Evolutionary conservation across 495 filamentous ascomycete species (phyloP), one percentile per base, ranked within the genome.

Genomic region (Aspergillus indologenus): DNA sequence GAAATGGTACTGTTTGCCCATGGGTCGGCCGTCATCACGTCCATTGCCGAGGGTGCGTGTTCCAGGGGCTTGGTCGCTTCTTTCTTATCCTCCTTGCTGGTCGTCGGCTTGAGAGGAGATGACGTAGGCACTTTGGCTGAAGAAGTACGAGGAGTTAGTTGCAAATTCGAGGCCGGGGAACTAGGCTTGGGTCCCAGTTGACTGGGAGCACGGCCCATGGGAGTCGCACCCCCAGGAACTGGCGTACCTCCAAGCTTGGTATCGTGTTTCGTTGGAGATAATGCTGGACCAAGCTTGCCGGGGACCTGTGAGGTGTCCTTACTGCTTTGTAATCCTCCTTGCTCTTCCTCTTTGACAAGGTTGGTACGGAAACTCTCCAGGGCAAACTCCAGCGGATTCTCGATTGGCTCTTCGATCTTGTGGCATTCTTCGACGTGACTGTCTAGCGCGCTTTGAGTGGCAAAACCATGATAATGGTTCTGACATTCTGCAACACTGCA

Each of bases 351-450:
- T 31, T 76, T 68, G 20, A 69, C 60, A 8, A 81, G 66, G 18
- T 66, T 68, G 8, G 68, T 68, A 9, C 68, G 65, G 56, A 83
- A 65, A 50, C 74, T 75, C 22, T 82, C 77, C 7, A 81, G 59
- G 8, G 72, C 75, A 59, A 71, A 84, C 23, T 75, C 68, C 29
- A 82, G 58, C 20, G 76, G 72, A 67, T 84, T 71, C 12, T 73
- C 75, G 24, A 82, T 79, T 0, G 65, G 55, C 53, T 81, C 74
- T 54, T 79, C 71, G 46, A 71, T 70, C 45, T 74, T 75, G 61
- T 83, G 81, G 20, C 44, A 70, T 44, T 81, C 79, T 42, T 74
- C 70, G 19, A 75, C 66, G 54, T 84, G 81, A 29, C 77, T 77
- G 17, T 79, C 74, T 24, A 84, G 65, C 18, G 73, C 79, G 29